phyloP scores from a whole-genome alignment of 2,329 filamentous ascomycete species.

The Gnomoniopsis sp. region DNA sequence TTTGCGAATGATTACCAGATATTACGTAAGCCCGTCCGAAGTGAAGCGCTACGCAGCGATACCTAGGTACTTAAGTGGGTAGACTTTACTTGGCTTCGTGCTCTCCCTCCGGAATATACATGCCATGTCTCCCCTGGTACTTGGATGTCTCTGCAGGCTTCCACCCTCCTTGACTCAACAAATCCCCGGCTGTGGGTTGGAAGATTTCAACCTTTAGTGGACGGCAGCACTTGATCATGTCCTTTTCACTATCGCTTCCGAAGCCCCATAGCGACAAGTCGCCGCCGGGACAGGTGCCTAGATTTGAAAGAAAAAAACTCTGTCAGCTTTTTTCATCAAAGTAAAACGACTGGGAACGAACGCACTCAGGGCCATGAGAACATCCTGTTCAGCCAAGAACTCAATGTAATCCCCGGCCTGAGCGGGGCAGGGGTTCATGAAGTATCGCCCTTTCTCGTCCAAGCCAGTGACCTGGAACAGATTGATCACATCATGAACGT shows the following conservation, averaged over 20 bases:
- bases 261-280: slow-evolving; percentile 82
- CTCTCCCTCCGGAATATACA: slow-evolving; percentile 33
- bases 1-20: neutral
- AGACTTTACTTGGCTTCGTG: neutral
- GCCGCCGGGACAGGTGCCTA: slow-evolving; percentile 74
- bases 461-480: slow-evolving; percentile 82
- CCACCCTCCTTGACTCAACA: slow-evolving; percentile 58
- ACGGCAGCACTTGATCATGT: slow-evolving; percentile 68
- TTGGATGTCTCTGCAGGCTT: slow-evolving; percentile 53
- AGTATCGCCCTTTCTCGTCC: slow-evolving; percentile 69
- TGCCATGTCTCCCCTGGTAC: slow-evolving; percentile 66
- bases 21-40: neutral
- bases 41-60: neutral
- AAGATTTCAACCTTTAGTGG: slow-evolving; percentile 74
- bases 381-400: slow-evolving; percentile 76
- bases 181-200: slow-evolving; percentile 48
- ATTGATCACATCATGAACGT: slow-evolving; percentile 84
- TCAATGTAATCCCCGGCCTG: slow-evolving; percentile 60
- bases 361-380: slow-evolving; percentile 58
- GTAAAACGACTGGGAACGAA: slow-evolving; percentile 29
- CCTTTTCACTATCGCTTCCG: slow-evolving; percentile 62
- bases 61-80: neutral
- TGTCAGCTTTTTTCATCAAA: slow-evolving; percentile 15
- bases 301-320: neutral
- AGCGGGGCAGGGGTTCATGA: slow-evolving; percentile 65